Base-by-base conservation (phyloP, 2,329 filamentous ascomycete genomes). In the Basipetospora chlamydospora region DNA sequence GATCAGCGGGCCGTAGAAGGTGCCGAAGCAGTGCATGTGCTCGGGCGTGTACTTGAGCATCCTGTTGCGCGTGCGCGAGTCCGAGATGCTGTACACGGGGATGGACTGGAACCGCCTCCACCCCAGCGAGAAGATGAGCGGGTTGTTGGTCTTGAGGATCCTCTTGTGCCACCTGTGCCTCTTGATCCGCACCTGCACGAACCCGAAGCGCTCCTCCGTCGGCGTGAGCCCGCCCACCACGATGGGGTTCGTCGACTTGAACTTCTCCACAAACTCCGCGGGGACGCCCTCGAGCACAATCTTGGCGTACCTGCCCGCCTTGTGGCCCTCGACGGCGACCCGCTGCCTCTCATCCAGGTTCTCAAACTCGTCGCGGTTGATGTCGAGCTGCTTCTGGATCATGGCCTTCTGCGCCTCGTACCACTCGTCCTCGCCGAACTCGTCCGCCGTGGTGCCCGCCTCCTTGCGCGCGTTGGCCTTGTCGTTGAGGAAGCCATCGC, bases 21-120 rank as follows among this genome's bases (percentile, higher is more conserved):
- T 94, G 28, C 75, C 90, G 54, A 93, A 93, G 62, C 92, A 98
- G 61, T 96, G 90, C 86, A 95, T 96, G 54, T 98, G 90, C 64
- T 98, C 92, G 0, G 90, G 92, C 0, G 88, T 95, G 59, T 98
- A 98, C 59, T 98, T 98, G 43, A 98, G 72, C 88, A 98, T 95
- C 39, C 90, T 78, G 59, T 96, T 95, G 44, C 90, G 73, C 18
- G 84, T 92, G 47, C 90, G 76, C 42, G 83, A 93, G 57, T 96
- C 90, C 17, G 84, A 90, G 39, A 90, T 94, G 60, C 81, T 90
- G 71, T 95, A 98, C 41, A 95, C 77, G 13, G 88, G 88, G 46
- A 90, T 66, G 5, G 81, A 79, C 59, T 96, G 90, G 66, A 98
- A 98, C 42, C 90, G 73, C 35, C 90, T 73, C 90, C 90, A 98